Evolutionary conservation across 2,329 filamentous ascomycete species (phyloP), one percentile per base, ranked within the genome.

Genomic region (Dichotomopilus funicola): DNA sequence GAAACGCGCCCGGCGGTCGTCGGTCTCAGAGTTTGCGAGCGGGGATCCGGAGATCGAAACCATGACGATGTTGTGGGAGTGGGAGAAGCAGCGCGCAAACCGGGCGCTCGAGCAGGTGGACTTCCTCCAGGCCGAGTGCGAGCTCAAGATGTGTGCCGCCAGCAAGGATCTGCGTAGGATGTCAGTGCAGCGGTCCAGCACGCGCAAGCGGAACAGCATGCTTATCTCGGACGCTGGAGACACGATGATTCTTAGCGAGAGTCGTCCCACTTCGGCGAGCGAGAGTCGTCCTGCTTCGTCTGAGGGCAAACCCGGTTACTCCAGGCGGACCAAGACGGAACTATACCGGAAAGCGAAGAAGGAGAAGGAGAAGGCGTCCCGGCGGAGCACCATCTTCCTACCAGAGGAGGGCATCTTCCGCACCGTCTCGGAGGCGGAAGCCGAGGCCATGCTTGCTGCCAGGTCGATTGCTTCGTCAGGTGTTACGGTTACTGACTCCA

Each of bases 71-170:
- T 71, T 80, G 53, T 74, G 79, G 65, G 72, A 78, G 55, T 83
- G 80, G 78, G 80, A 72, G 69, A 73, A 80, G 72, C 79, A 81
- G 65, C 77, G 85, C 53, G 85, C 87, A 8, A 78, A 87, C 59
- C 80, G 86, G 6, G 86, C 87, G 0, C 77, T 86, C 60, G 87
- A 90, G 58, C 81, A 87, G 65, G 77, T 90, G 48, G 86, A 91
- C 36, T 91, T 89, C 69, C 75, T 91, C 67, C 82, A 88, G 65
- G 79, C 87, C 53, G 88, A 92, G 68, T 90, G 86, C 67, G 78
- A 82, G 49, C 78, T 91, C 61, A 78, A 79, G 47, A 83, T 80
- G 69, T 89, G 87, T 72, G 74, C 79, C 1, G 86, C 84, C 66
- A 78, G 73, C 57, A 78, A 74, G 61, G 65, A 68, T 41, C 68